Evolutionary conservation across 257 asterid species (phyloP).

Genomic region (Knoxia roxburghii): DNA sequence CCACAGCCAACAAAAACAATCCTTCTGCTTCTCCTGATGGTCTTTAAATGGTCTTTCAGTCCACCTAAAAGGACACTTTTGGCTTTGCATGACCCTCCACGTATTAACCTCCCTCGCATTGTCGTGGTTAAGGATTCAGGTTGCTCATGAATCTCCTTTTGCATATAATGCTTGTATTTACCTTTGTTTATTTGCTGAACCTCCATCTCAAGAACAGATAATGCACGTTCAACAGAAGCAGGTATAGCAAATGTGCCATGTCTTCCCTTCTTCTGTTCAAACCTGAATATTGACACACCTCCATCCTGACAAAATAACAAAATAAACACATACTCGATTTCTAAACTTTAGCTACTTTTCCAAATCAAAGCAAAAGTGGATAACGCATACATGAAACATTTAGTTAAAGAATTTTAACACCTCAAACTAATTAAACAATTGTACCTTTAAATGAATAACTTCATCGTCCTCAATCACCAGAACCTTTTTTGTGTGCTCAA

Average conservation of each 20-base stretch:
- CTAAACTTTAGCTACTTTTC: background rate
- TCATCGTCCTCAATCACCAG: conserved; percentile 84
- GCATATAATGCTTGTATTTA: conserved; percentile 92
- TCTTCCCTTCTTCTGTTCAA: conserved; percentile 52
- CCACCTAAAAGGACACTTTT: conserved; percentile 96
- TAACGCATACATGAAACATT: background rate
- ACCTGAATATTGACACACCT: conserved; percentile 77
- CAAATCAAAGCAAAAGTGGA: background rate
- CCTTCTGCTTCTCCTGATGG: conserved; percentile 92
- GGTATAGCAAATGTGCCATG: conserved; percentile 51
- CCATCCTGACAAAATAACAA: conserved; percentile 60
- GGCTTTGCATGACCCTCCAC: conserved; percentile 86
- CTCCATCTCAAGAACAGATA: conserved; percentile 92
- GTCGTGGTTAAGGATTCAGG: conserved; percentile 91
- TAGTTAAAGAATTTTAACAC: conserved; percentile 4
- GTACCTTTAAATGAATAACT: conserved; percentile 85
- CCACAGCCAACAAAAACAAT: conserved; percentile 96
- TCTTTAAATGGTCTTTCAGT: conserved; percentile 85
- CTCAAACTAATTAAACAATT: background rate
- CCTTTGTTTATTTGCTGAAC: conserved; percentile 98
- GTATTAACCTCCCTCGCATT: conserved; percentile 94
- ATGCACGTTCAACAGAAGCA: conserved; percentile 89
- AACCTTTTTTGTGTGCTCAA: conserved; percentile 89
- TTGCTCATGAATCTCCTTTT: conserved; percentile 97
- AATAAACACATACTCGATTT: background rate